A percentile compares a stretch with the other conserved stretches of the same genome.
Evolutionary conservation across 768 basidiomycete genomes (phyloP).

Genomic region (Leccinum uliginosum): DNA sequence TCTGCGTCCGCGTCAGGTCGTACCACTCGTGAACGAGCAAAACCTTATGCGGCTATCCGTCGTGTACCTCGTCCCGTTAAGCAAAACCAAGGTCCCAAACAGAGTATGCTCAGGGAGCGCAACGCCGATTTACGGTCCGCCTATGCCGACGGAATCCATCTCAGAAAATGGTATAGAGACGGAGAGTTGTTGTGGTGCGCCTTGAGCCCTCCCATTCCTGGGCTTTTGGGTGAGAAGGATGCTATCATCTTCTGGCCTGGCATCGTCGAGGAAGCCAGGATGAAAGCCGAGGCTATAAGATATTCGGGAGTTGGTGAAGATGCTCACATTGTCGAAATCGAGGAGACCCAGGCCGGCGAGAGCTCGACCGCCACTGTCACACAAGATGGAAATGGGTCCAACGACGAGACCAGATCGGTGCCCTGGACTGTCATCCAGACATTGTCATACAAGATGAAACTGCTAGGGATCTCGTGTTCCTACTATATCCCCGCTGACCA

Average conservation of each 20-base stretch:
- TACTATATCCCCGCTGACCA: conserved; percentile 49
- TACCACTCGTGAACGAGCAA: conserved; percentile 21
- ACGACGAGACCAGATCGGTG: conserved; percentile 19
- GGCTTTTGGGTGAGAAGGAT: conserved; percentile 34
- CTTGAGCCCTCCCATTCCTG: conserved; percentile 47
- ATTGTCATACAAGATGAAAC: conserved; percentile 61
- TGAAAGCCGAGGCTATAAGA: conserved; percentile 43
- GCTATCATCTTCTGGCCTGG: conserved; percentile 73
- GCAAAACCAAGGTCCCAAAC: conserved; percentile 36
- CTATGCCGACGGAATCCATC: conserved; percentile 40
- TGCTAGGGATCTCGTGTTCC: conserved; percentile 54
- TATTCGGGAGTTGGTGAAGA: conserved; percentile 11
- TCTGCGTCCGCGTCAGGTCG: conserved; percentile 8
- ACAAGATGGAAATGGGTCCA: conserved; percentile 10
- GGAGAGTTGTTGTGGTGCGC: conserved; percentile 73
- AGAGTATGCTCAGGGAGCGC: conserved; percentile 56
- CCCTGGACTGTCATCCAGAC: conserved; percentile 62
- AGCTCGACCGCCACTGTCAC: background rate
- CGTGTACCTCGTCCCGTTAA: conserved; percentile 34
- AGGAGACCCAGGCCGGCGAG: conserved; percentile 10
- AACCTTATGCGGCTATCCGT: conserved; percentile 41
- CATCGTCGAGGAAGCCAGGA: conserved; percentile 52
- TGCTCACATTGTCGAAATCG: background rate
- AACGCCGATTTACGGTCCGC: conserved; percentile 61
- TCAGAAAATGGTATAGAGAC: conserved; percentile 60